These are phyloP conservation scores for Penicillium chermesinum DNA, from an alignment of 495 filamentous ascomycete genomes.

Conservation along the genomic window DNA sequence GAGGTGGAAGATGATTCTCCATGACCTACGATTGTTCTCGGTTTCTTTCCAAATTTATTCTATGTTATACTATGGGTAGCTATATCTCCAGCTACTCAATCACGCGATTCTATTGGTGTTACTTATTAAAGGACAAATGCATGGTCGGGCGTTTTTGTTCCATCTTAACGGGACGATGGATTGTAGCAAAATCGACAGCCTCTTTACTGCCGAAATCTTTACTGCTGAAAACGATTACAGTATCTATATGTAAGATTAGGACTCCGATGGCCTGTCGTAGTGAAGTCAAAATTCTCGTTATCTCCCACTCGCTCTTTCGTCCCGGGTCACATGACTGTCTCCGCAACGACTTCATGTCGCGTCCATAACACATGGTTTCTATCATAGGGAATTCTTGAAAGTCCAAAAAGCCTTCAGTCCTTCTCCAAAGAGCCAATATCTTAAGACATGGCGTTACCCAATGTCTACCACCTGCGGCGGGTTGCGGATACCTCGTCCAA, in stretches of 20 bases:
- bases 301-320: not conserved
- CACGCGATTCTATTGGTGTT: conserved; percentile 11
- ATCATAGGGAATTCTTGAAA: no score
- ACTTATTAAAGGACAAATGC: conserved; percentile 23
- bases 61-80: conserved; percentile 2
- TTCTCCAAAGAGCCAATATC: no score
- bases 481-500: conserved; percentile 81
- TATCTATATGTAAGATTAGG: not conserved
- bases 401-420: no score
- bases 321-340: conserved; percentile 7
- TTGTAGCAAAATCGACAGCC: not conserved
- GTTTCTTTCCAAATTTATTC: conserved; percentile 2
- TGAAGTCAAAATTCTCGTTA: not conserved
- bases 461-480: conserved; percentile 79
- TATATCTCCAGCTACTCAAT: conserved; percentile 1
- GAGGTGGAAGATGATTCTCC: conserved; percentile 18
- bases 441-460: conserved; percentile 60
- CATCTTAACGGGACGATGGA: not conserved
- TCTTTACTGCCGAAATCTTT: no score
- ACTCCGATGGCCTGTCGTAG: not conserved
- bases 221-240: no score
- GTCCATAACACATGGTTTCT: not conserved
- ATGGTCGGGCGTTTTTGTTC: conserved; percentile 24
- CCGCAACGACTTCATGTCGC: conserved; percentile 1
- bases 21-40: conserved; percentile 15